Evolutionary conservation across 768 basidiomycete genomes (phyloP), one percentile per base, ranked within the genome.

Genomic region (Trametes cubensis): DNA sequence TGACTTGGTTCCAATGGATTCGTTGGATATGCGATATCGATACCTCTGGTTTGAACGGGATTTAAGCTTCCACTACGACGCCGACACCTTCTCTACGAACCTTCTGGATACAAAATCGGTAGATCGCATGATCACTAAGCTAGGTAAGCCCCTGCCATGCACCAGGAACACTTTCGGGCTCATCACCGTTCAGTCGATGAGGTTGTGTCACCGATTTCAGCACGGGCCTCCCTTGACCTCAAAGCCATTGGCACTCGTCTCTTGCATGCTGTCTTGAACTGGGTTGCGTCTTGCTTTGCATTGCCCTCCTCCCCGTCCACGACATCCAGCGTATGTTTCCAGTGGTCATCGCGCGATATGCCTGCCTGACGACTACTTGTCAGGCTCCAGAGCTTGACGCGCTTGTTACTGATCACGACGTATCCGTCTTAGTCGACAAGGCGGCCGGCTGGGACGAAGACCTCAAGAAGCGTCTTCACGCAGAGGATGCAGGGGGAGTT

Each of bases 401-500:
- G 30, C 6, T 38, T 25, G 30, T 17, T 6, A 51, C 30, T n/a
- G 30, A 51, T 38, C 18, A 11, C 13, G 50, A 51, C 10, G 50
- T 51, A 30, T 7, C 6, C 4, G 18, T 4, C 8, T 20, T 51
- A n/a, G 50, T 51, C 18, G 6, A n/a, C 4, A 15, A 38, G 18
- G 30, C 50, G 4, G 17, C 34, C 6, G 49, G 4, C 6, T 55
- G 52, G 53, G 51, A 39, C 17, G 45, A 55, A 21, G 25, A 34
- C 18, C 53, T 61, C n/a, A 55, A 55, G 44, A 28, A 21, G 21
- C 46, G 53, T 41, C 51, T 55, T 10, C 20, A 23, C 30, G 46
- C 28, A 5, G 21, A 18, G 10, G 47, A 58, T 34, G 39, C 18
- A n/a, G 21, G 20, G 6, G 17, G 40, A 15, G 49, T 58, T 14